Conservation (phyloP, 2,329 filamentous ascomycete species). For the Periconia sp. region DNA sequence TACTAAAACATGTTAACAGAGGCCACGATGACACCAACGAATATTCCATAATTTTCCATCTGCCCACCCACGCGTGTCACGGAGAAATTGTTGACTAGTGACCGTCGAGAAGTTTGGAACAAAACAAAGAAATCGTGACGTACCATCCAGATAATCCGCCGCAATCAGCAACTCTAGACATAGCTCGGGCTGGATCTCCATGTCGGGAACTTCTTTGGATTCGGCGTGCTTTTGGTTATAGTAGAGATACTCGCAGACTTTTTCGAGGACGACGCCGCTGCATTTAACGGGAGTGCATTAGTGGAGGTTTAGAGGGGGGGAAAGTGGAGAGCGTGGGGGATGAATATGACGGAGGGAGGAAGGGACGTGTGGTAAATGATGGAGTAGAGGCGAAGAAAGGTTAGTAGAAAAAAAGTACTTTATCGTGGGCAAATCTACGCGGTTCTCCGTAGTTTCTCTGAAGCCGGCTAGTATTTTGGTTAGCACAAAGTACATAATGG, state of each 20-base stretch:
- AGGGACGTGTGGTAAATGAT: background rate
- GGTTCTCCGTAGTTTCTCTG: constrained; percentile 63
- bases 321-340: background rate
- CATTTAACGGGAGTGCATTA: background rate
- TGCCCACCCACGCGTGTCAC: too few species aligned
- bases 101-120: background rate
- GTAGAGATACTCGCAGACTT: constrained; percentile 80
- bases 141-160: constrained; percentile 67
- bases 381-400: background rate
- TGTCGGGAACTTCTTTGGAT: constrained; percentile 72
- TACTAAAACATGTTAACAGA: too few species aligned
- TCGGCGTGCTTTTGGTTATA: constrained; percentile 76
- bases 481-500: constrained; percentile 2
- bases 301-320: background rate
- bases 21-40: too few species aligned
- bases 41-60: too few species aligned
- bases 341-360: background rate
- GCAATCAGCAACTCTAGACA: constrained; percentile 77
- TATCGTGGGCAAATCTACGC: constrained; percentile 71
- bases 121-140: background rate
- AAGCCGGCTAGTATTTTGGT: constrained; percentile 58
- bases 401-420: constrained; percentile 54
- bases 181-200: constrained; percentile 78
- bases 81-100: too few species aligned
- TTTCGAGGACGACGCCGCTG: constrained; percentile 74